phyloP scores from a whole-genome alignment of 164 flowering plant species.

The Brasenia schreberi region DNA sequence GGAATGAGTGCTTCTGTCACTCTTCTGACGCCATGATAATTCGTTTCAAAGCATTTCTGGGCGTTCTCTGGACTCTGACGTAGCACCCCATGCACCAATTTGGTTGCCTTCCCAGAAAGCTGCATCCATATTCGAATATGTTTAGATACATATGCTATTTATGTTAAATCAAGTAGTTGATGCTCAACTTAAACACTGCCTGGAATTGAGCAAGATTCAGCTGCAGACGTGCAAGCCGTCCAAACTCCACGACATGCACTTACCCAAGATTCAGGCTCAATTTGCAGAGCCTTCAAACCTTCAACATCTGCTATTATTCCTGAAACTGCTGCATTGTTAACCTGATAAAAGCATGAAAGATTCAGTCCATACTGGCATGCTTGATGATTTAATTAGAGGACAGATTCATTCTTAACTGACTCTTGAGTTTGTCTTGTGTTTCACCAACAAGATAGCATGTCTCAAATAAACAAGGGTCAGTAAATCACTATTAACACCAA shows the following conservation, averaged over 20 bases:
- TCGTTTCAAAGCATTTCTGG: conserved; percentile 14
- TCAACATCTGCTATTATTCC: conserved; percentile 46
- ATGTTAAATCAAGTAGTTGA: too few species aligned
- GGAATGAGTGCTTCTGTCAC: conserved; percentile 19
- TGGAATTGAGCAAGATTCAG: too few species aligned
- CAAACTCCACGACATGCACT: not conserved
- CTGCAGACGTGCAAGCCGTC: too few species aligned
- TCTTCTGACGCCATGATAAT: conserved; percentile 18
- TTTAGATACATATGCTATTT: conserved; percentile 7
- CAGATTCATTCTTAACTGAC: too few species aligned
- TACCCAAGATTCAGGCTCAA: conserved; percentile 52
- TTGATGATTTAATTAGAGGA: too few species aligned
- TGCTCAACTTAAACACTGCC: too few species aligned
- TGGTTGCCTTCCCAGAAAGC: conserved; percentile 54
- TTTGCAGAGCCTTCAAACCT: conserved; percentile 31
- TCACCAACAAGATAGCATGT: too few species aligned
- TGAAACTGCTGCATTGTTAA: conserved; percentile 52
- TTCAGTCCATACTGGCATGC: too few species aligned
- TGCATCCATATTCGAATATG: conserved; percentile 9
- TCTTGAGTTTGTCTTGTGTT: too few species aligned
- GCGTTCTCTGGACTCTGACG: conserved; percentile 12
- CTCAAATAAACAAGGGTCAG: too few species aligned
- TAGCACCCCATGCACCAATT: conserved; percentile 33
- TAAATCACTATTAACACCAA: too few species aligned
- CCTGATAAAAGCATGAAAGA: too few species aligned